Evolutionary conservation across 108 stramenopile genomes (phyloP).

Genomic region (Skeletonema grethae): DNA sequence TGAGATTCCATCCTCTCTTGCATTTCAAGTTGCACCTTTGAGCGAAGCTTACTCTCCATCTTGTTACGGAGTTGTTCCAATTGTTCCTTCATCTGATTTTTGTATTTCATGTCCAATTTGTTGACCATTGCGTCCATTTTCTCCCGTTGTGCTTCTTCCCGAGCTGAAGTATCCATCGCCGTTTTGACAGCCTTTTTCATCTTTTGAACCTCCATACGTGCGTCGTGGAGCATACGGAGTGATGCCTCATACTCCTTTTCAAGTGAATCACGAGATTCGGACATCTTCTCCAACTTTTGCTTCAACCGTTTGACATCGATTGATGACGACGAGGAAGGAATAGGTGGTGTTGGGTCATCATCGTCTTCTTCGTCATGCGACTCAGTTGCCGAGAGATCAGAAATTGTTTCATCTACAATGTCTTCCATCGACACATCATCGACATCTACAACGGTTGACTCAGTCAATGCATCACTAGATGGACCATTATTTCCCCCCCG

Average conservation of each 20-base stretch:
- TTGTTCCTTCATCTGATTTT: slow-evolving; percentile 39
- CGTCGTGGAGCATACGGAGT: slow-evolving; percentile 44
- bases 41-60: slow-evolving; percentile 18
- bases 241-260: slow-evolving; percentile 47
- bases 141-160: slow-evolving; percentile 12
- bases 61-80: slow-evolving; percentile 26
- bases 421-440: not conserved
- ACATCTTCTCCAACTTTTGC: slow-evolving; percentile 21
- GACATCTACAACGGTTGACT: not conserved
- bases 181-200: not conserved
- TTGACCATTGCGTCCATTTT: slow-evolving; percentile 26
- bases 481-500: not conserved
- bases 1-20: slow-evolving; percentile 8
- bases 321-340: not conserved
- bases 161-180: not conserved
- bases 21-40: slow-evolving; percentile 11
- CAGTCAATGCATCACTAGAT: not conserved
- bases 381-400: not conserved
- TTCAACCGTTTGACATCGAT: slow-evolving; percentile 8
- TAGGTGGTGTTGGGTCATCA: not conserved
- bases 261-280: slow-evolving; percentile 27
- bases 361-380: not conserved
- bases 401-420: not conserved
- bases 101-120: slow-evolving; percentile 35
- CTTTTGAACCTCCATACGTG: slow-evolving; percentile 38